Evolutionary conservation across 257 asterid species (phyloP).

Genomic region (Forsythia suspensa): DNA sequence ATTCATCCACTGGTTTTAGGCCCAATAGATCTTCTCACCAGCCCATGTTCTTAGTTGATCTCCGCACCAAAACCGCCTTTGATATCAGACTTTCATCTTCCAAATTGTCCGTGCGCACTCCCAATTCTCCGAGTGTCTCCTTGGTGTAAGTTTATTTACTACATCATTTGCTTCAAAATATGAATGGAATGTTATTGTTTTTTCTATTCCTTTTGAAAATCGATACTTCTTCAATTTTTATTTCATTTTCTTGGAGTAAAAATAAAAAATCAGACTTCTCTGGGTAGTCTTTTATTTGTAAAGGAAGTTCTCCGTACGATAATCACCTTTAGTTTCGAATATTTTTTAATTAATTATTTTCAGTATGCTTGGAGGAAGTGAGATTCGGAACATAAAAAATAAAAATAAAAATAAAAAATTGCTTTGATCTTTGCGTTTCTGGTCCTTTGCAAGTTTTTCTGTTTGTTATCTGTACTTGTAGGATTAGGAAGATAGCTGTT

Average conservation of each 20-base stretch:
- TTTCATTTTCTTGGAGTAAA: neutral
- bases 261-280: neutral
- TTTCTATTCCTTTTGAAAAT: too few relatives aligned
- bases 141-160: slow-evolving; percentile 45
- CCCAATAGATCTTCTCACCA: slow-evolving; percentile 39
- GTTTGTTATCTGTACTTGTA: neutral
- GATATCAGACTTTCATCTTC: slow-evolving; percentile 37
- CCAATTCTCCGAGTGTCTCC: slow-evolving; percentile 31
- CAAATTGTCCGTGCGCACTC: slow-evolving; percentile 31
- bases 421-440: neutral
- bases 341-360: neutral
- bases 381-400: neutral
- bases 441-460: neutral
- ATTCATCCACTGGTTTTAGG: slow-evolving; percentile 27
- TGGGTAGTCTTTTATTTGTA: neutral
- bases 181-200: too few relatives aligned
- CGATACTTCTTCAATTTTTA: neutral
- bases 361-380: neutral
- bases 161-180: neutral
- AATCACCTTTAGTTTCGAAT: neutral
- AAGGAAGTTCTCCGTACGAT: neutral
- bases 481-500: neutral
- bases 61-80: slow-evolving; percentile 27
- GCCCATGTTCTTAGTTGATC: slow-evolving; percentile 50
- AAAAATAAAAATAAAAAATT: neutral